These are phyloP conservation scores for Sclerotinia trifoliorum DNA, from an alignment of 2,329 filamentous ascomycete genomes.

Conservation along the genomic window DNA sequence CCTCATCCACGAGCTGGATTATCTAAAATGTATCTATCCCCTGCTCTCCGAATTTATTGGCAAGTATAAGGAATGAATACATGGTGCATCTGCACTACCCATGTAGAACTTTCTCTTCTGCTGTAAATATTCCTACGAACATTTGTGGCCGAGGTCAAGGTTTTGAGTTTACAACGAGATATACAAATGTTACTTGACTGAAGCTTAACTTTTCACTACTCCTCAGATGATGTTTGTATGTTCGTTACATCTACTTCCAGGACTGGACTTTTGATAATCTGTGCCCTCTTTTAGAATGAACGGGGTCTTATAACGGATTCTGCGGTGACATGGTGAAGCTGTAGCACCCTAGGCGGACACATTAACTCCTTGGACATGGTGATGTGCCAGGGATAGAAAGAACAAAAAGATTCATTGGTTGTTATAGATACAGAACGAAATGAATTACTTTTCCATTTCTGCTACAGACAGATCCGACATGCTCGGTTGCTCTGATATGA, in stretches of 20 bases:
- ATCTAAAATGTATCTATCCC: not conserved
- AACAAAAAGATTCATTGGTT: not conserved
- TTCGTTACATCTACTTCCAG: not conserved
- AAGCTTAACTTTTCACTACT: not conserved
- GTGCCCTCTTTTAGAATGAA: not conserved
- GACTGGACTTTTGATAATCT: not conserved
- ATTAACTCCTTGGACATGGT: not conserved
- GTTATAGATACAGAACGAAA: not conserved
- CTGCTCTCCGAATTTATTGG: not conserved
- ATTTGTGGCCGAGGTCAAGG: not conserved
- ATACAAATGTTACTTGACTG: not conserved
- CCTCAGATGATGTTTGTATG: not conserved
- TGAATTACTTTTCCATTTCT: not conserved
- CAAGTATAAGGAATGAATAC: not conserved
- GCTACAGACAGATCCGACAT: not conserved
- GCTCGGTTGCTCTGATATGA: not conserved
- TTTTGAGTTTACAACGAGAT: too few species aligned
- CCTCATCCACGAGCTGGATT: not conserved
- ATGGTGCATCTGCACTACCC: too few species aligned
- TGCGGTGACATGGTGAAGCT: not conserved
- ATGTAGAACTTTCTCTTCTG: not conserved
- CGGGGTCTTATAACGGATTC: not conserved
- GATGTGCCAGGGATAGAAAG: not conserved
- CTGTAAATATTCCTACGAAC: not conserved
- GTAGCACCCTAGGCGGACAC: too few species aligned